Conservation (phyloP, 2,329 filamentous ascomycete genomes). For the Alternaria sp. region DNA sequence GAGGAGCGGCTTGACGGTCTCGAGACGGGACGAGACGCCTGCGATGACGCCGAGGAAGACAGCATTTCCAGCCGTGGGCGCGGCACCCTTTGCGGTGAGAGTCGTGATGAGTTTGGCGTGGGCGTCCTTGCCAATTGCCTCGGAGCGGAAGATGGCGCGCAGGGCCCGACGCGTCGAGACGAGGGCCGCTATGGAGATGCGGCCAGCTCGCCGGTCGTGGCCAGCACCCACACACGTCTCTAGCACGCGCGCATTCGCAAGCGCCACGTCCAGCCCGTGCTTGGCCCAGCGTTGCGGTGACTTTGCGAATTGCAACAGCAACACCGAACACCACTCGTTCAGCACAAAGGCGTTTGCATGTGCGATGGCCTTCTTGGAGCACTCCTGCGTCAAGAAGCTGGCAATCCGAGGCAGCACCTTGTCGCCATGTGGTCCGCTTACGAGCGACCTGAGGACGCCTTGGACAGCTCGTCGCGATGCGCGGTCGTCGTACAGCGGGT, state of each 20-base stretch:
- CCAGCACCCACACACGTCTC: slow-evolving; percentile 74
- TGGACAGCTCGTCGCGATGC: slow-evolving; percentile 84
- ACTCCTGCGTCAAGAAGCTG: slow-evolving; percentile 73
- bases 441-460: slow-evolving; percentile 74
- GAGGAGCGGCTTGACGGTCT: slow-evolving; percentile 68
- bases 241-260: slow-evolving; percentile 74
- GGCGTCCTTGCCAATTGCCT: slow-evolving; percentile 66
- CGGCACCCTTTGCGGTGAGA: slow-evolving; percentile 72
- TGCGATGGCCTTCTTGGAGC: slow-evolving; percentile 78
- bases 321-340: slow-evolving; percentile 84
- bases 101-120: slow-evolving; percentile 69
- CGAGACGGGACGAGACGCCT: slow-evolving; percentile 80
- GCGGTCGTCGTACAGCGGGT: slow-evolving; percentile 86
- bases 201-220: slow-evolving; percentile 49
- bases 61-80: slow-evolving; percentile 74
- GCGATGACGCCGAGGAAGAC: slow-evolving; percentile 84
- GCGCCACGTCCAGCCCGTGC: slow-evolving; percentile 71
- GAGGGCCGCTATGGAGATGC: slow-evolving; percentile 76
- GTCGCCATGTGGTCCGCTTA: slow-evolving; percentile 66
- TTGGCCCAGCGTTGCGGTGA: slow-evolving; percentile 68
- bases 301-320: slow-evolving; percentile 75
- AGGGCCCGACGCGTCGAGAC: slow-evolving; percentile 81
- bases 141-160: slow-evolving; percentile 72
- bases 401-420: slow-evolving; percentile 70
- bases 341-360: slow-evolving; percentile 84